Conservation (phyloP, 2,329 filamentous ascomycete species). For the Parascedosporium putredinis region DNA sequence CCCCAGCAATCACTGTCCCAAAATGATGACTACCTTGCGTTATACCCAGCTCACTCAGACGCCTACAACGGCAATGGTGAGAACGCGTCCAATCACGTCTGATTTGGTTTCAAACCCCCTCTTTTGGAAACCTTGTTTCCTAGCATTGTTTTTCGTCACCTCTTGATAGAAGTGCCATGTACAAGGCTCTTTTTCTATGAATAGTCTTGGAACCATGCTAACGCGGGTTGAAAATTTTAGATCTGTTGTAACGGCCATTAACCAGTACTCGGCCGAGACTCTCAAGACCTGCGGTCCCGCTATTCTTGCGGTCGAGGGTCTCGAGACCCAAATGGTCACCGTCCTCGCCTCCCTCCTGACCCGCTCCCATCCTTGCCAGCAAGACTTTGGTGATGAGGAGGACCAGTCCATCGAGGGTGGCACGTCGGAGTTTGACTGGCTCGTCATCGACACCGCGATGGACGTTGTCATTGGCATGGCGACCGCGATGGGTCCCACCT, state of each 20-base stretch:
- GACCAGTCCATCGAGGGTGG: slow-evolving; percentile 66
- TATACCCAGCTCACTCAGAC: slow-evolving; percentile 99
- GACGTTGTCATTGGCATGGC: slow-evolving; percentile 83
- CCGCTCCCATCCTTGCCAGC: slow-evolving; percentile 85
- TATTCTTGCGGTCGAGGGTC: slow-evolving; percentile 60
- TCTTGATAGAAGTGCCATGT: no score
- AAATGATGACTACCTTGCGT: slow-evolving; percentile 85
- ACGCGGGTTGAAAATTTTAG: slow-evolving; percentile 40
- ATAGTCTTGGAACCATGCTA: slow-evolving; percentile 24
- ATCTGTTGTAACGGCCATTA: slow-evolving; percentile 85
- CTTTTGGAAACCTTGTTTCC: slow-evolving; percentile 12
- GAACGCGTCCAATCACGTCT: slow-evolving; percentile 52
- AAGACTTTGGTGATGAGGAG: slow-evolving; percentile 74
- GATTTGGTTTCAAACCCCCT: slow-evolving; percentile 19
- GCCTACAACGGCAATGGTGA: slow-evolving; percentile 72
- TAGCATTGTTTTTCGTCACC: no score
- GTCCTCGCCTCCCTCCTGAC: slow-evolving; percentile 71
- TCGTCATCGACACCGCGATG: slow-evolving; percentile 86
- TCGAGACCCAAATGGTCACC: slow-evolving; percentile 62
- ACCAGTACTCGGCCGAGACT: slow-evolving; percentile 82
- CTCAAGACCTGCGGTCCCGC: slow-evolving; percentile 86
- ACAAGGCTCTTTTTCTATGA: background rate
- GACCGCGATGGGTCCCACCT: slow-evolving; percentile 68
- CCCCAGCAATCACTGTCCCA: slow-evolving; percentile 13
- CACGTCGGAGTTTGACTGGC: slow-evolving; percentile 94